Base-by-base conservation (phyloP, 2,329 filamentous ascomycete genomes). In the Camptophora hylomeconis region DNA sequence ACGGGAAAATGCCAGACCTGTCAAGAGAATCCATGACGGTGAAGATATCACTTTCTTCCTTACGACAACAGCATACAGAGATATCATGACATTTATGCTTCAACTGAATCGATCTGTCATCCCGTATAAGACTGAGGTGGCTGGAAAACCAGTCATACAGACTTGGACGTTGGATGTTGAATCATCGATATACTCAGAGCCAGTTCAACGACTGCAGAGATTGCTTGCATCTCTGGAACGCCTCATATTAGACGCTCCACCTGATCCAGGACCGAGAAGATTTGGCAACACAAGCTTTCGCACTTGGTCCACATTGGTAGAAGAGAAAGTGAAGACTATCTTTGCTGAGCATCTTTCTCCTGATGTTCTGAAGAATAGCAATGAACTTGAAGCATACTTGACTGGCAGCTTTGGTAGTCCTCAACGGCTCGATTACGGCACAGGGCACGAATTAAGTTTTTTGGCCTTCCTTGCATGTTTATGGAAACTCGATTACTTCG, bases 391-490 rank as follows among this genome's bases (percentile, higher is more conserved):
- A 33, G 66, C 71, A 22, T 98, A 98, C 51, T 67, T 98, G 2
- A 53, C 92, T 3, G 86, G 84, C 9, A 72, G 71, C 4, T 94
- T 93, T 55, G 89, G 89, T 3, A 95, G 84, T 48, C 56, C 81
- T 0, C 83, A 94, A 46, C 65, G 89, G 30, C 63, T 98, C 15
- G 89, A 98, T 56, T 98, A 94, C 49, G 89, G 89, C 2, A 95
- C 89, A 0, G 89, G 89, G 0, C 89, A 98, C 52, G 89, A 98
- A 50, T 61, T 98, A 28, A 93, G 81, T 55, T 98, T 98, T 46
- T 54, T 95, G 5, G 87, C 89, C 1, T 98, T 98, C 39, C 52
- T 98, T 5, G 86, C 75, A 4, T 76, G 80, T 35, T 61, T 98
- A 4, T 98, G 87, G 86, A 94, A 93, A 53, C 62, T 98, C 3